Evolutionary conservation across 2,329 filamentous ascomycete species (phyloP), one percentile per base, ranked within the genome.

Genomic region (Fusarium sulawesiense): DNA sequence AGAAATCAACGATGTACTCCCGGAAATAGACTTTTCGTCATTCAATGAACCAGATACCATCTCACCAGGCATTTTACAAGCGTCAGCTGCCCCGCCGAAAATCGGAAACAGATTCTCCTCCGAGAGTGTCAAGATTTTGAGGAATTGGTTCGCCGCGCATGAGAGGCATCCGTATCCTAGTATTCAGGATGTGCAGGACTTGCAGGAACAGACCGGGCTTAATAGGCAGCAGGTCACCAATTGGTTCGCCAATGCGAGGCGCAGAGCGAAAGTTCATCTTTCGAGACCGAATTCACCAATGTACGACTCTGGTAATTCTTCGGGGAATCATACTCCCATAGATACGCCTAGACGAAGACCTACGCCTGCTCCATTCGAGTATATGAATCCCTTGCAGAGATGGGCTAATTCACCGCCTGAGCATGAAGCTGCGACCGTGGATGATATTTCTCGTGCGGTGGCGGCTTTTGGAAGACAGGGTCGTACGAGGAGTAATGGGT

Each of bases 181-280:
- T 16, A 92, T 96, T 29, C 88, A 92, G 56, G 92, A 97, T 76
- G 94, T 94, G 74, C 90, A 93, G 63, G 85, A 87, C 51, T 83
- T 97, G 14, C 90, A 92, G 76, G 84, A 86, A 46, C 86, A 90
- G 71, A 97, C 93, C 0, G 92, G 93, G 7, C 85, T 97, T 23
- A 93, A 87, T 74, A 87, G 91, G 69, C 91, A 86, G 13, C 93
- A 97, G 76, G 93, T 97, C 60, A 90, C 89, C 18, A 97, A 96
- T 78, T 97, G 93, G 93, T 88, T 97, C 48, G 93, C 93, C 55
- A 97, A 97, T 78, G 92, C 93, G 53, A 88, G 93, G 46, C 87
- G 93, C 58, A 86, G 93, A 66, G 89, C 91, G 71, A 97, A 96
- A 81, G 88, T 50, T 84, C 64, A 70, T 16, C n/a, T 40, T 1